A percentile compares a stretch with the other conserved stretches of the same genome.
These are phyloP conservation scores for Pharus latifolius DNA, from an alignment of 176 grass and related monocot genomes.

Conservation along the genomic window DNA sequence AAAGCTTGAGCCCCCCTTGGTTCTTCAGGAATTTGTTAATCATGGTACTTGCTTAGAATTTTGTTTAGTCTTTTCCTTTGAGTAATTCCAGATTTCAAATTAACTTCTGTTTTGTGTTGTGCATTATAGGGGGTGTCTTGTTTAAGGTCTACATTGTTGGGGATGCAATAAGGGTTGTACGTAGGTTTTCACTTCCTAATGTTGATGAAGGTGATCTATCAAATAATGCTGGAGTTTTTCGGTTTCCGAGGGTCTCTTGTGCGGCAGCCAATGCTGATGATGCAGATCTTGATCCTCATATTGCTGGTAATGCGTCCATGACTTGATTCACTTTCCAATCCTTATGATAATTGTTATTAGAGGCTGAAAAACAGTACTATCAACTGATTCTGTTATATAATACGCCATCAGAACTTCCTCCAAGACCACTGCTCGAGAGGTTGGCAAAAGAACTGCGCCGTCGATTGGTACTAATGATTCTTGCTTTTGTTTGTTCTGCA, in stretches of 20 bases:
- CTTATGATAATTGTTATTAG: neutral
- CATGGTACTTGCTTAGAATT: conserved; percentile 43
- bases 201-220: conserved; percentile 48
- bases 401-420: conserved; percentile 69
- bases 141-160: conserved; percentile 99
- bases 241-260: conserved; percentile 90
- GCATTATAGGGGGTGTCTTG: conserved; percentile 65
- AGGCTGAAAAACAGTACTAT: neutral
- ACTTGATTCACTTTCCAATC: neutral
- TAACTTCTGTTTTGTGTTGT: conserved; percentile 5
- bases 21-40: conserved; percentile 97
- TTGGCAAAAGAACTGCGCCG: conserved; percentile 65
- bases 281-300: conserved; percentile 68
- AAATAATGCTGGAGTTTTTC: conserved; percentile 62
- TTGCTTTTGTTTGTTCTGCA: neutral
- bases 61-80: neutral
- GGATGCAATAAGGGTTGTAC: conserved; percentile 71
- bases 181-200: conserved; percentile 91
- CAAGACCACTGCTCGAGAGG: conserved; percentile 66
- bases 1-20: conserved; percentile 71
- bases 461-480: conserved; percentile 45
- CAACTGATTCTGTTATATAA: conserved; percentile 4
- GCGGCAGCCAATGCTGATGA: conserved; percentile 79
- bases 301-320: conserved; percentile 58
- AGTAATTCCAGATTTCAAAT: neutral